Evolutionary conservation across 2,329 filamentous ascomycete genomes (phyloP).

Genomic region (Stachybotrys chartarum): DNA sequence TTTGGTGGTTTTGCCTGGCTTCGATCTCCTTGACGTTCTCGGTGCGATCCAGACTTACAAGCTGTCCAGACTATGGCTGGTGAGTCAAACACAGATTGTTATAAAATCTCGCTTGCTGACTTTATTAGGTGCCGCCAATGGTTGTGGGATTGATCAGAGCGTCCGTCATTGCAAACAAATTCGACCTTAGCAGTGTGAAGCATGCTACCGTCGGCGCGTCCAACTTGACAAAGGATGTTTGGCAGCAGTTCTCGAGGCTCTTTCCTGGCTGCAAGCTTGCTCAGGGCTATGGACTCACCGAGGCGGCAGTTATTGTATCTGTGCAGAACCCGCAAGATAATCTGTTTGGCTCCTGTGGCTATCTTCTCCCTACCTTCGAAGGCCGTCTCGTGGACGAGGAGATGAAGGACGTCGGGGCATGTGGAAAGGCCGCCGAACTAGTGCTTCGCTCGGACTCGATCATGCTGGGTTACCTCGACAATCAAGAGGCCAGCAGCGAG

Average conservation of each 20-base stretch:
- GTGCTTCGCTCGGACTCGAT: slow-evolving; percentile 66
- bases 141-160: slow-evolving; percentile 69
- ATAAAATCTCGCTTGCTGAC: neutral
- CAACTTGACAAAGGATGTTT: slow-evolving; percentile 67
- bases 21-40: slow-evolving; percentile 59
- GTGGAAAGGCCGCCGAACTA: slow-evolving; percentile 66
- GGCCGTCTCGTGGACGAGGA: slow-evolving; percentile 62
- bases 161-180: slow-evolving; percentile 52
- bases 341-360: slow-evolving; percentile 65
- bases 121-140: slow-evolving; percentile 58
- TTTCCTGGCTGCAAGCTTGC: slow-evolving; percentile 57
- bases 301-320: slow-evolving; percentile 65
- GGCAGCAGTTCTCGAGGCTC: slow-evolving; percentile 51
- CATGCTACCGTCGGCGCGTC: slow-evolving; percentile 69
- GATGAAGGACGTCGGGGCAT: slow-evolving; percentile 58
- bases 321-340: slow-evolving; percentile 56
- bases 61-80: slow-evolving; percentile 58
- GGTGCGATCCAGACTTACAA: slow-evolving; percentile 58
- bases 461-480: slow-evolving; percentile 72
- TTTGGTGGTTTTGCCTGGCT: slow-evolving; percentile 63
- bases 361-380: slow-evolving; percentile 56
- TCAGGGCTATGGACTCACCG: slow-evolving; percentile 70
- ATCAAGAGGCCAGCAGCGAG: slow-evolving; percentile 44
- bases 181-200: slow-evolving; percentile 62
- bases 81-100: neutral